Base-by-base conservation (phyloP, 805 yeast genomes). In the Wickerhamomyces strasburgensis region DNA sequence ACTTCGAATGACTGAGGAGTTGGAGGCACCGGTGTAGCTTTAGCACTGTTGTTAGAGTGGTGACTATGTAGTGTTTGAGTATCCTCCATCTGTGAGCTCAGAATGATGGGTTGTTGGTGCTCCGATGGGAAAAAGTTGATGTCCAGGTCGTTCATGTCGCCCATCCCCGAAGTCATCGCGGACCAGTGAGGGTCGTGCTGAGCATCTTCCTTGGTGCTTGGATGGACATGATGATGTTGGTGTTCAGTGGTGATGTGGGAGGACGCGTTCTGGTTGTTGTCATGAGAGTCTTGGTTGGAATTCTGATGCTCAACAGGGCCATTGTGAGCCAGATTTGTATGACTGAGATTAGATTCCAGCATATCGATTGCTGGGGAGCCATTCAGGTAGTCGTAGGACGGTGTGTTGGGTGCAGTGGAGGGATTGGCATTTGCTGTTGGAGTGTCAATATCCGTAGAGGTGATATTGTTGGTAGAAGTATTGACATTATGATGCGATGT, bases 1-100 rank as follows among this genome's bases (percentile, higher is more conserved):
- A 48, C 34, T 24, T 53, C 54, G 37, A 39, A 46, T 9, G 52
- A 46, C 6, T 43, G 31, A 3, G 56, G 56, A 6, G 55, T 50
- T 28, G 55, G 55, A 6, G 56, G 52, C 3, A 45, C 38, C 17
- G 33, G 19, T 8, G 14, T 27, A 16, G 14, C 14, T 14, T 13
- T 27, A 13, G 25, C 15, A 29, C 19, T 19, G 11, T 19, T 14
- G 11, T 35, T 10, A n/a, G n/a, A n/a, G n/a, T n/a, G n/a, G n/a
- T n/a, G n/a, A n/a, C n/a, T n/a, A 5, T 33, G 6, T 13, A 2
- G 21, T 31, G 19, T 14, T 28, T 5, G 19, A 8, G 14, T 5
- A 23, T 19, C 25, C 6, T 14, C 25, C 15, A 29, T 29, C 8
- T 17, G 14, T 9, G 9, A n/a, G 34, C 16, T 26, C 15, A 26